Conservation (phyloP, 331 rosid genomes). For the Saraca asoca region DNA sequence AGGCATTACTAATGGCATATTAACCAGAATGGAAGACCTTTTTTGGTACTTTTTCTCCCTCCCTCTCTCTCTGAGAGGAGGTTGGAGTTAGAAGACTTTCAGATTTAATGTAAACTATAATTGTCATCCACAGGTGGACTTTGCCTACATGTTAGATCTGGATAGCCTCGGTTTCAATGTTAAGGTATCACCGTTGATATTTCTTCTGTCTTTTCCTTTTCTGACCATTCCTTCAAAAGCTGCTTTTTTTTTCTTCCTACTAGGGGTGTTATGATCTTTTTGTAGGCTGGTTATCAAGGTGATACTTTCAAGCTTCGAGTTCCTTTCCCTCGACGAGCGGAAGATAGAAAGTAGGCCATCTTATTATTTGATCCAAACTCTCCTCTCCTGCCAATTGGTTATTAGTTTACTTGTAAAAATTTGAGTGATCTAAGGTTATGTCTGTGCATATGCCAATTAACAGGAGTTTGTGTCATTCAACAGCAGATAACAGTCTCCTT, state of each 20-base stretch:
- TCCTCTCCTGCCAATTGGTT: conserved; percentile 20
- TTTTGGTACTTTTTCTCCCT: no score
- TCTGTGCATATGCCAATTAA: background rate
- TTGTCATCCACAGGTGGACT: conserved; percentile 75
- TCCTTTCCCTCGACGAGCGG: conserved; percentile 86
- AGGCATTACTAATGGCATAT: no score
- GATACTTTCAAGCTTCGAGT: conserved; percentile 82
- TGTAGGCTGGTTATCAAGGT: conserved; percentile 74
- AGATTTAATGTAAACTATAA: conserved; percentile 28
- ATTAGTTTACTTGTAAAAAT: conserved; percentile 10
- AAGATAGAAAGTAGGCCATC: conserved; percentile 78
- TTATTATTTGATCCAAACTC: conserved; percentile 32
- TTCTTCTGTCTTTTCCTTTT: conserved; percentile 3
- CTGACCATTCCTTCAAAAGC: conserved; percentile 6
- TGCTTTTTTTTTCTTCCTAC: conserved; percentile 11
- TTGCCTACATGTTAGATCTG: conserved; percentile 80
- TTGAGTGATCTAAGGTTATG: background rate
- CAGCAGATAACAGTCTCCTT: conserved; percentile 9
- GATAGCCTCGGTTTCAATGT: conserved; percentile 93
- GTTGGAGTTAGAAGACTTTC: background rate
- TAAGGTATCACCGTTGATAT: conserved; percentile 53
- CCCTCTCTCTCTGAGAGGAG: no score
- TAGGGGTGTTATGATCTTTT: background rate
- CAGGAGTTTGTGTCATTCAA: background rate
- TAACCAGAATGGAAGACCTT: no score